Evolutionary conservation across 2,329 filamentous ascomycete genomes (phyloP), one percentile per base, ranked within the genome.

Genomic region (Teratosphaeria epicoccoides): DNA sequence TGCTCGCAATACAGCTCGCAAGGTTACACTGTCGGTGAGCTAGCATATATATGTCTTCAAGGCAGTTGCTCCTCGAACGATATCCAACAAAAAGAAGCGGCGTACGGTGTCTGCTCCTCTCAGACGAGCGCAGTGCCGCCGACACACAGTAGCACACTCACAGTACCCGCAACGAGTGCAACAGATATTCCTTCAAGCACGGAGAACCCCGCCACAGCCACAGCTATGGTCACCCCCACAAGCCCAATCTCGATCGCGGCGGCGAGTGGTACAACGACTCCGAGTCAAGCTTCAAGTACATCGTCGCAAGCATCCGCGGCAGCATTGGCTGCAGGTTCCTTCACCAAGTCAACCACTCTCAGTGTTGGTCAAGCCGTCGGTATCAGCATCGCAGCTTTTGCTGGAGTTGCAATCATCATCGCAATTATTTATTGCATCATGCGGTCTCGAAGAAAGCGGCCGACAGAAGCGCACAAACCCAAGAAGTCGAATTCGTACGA

Each of bases 11-110:
- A 67, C 53, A 64, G 63, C 54, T 51, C 55, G 11, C 33, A 61
- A 29, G 64, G 64, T 11, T 63, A 57, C 47, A 64, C 64, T 2
- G 53, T 69, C 9, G 66, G 66, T 24, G 66, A 69, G 51, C 52
- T 66, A 5, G 65, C 61, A 1, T 55, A 63, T 46, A 46, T 61
- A 24, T 66, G 63, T 47, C 25, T 61, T 10, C 26, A 55, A 17
- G 20, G 44, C 23, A 46, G 54, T 12, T 64, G 62, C 46, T 14
- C 52, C 14, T 20, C 47, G n/a, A 47, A 48, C 5, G n/a, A 47
- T 25, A 37, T 26, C 24, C 50, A 54, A n/a, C 46, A 57, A 20
- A 17, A 40, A 17, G 40, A 46, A 11, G 45, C 43, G 6, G 54
- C 59, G 6, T 68, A 64, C 47, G 55, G 55, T 26, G 40, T 68